Base-by-base conservation (phyloP, 2,329 filamentous ascomycete genomes). In the Hypoxylon sp. region DNA sequence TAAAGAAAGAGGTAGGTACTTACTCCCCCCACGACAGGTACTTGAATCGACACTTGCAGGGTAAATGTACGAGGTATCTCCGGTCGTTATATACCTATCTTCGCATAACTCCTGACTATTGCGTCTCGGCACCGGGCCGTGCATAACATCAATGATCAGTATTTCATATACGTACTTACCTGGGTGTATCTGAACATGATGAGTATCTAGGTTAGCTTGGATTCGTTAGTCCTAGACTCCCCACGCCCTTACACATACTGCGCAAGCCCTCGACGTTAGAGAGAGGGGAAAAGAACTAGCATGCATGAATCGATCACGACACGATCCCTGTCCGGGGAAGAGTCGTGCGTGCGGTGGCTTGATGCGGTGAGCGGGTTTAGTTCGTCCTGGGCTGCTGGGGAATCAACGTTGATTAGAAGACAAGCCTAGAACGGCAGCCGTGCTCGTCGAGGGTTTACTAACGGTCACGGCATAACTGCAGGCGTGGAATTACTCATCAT, bases 401-500 rank as follows among this genome's bases (percentile, higher is more conserved):
- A n/a, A n/a, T n/a, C n/a, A n/a, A n/a, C n/a, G n/a, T n/a, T n/a
- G n/a, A n/a, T n/a, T n/a, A n/a, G n/a, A n/a, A n/a, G n/a, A n/a
- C n/a, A n/a, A n/a, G n/a, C n/a, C n/a, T n/a, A n/a, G n/a, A n/a
- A n/a, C n/a, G n/a, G n/a, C n/a, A n/a, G 32, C 36, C 6, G 20
- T 3, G 18, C 8, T 40, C 22, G 5, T 33, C n/a, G 24, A 40
- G 8, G 9, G 7, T 28, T 50, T 36, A 50, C 28, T 50, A 33
- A 50, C 30, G 8, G 28, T 4, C 6, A 16, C 24, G 28, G 16
- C 46, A 50, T 50, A 2, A 33, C 46, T 33, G 26, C 18, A 11
- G 16, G 16, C n/a, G n/a, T 7, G 50, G 50, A 44, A 42, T 53
- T 53, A 53, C 6, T 53, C 50, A 53, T 42, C 22, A 53, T 53